Evolutionary conservation across 495 filamentous ascomycete species (phyloP).

Genomic region (Aspergillus diversus): DNA sequence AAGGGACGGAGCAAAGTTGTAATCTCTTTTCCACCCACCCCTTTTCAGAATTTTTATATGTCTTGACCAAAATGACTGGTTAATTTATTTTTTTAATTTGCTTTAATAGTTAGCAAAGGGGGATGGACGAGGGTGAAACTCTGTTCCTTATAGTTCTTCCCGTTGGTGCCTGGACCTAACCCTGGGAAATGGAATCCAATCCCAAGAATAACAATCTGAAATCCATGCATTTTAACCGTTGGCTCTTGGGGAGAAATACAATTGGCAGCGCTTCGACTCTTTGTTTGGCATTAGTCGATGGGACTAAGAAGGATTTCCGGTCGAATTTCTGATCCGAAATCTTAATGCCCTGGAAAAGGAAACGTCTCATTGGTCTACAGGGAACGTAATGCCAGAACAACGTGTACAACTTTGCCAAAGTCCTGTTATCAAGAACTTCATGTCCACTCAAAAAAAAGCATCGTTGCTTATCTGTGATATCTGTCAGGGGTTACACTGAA

Average conservation of each 20-base stretch:
- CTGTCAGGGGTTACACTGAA: constrained; percentile 16
- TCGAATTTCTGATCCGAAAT: constrained; percentile 4
- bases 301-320: background rate
- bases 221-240: constrained; percentile 24
- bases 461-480: constrained; percentile 12
- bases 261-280: background rate
- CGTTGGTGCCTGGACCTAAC: background rate
- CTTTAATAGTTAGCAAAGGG: background rate
- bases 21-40: too few species aligned
- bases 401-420: constrained; percentile 11
- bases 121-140: constrained; percentile 2
- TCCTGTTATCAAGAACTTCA: background rate
- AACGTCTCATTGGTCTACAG: constrained; percentile 10
- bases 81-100: constrained; percentile 5
- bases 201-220: background rate
- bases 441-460: background rate
- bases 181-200: background rate
- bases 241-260: background rate
- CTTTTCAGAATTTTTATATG: too few species aligned
- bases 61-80: background rate
- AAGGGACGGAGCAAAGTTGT: background rate
- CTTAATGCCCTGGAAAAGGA: constrained; percentile 3
- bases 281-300: background rate
- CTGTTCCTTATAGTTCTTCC: background rate
- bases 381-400: constrained; percentile 1